Conservation (phyloP, 1,284 basidiomycete species). For the Rhodotorula sp. region DNA sequence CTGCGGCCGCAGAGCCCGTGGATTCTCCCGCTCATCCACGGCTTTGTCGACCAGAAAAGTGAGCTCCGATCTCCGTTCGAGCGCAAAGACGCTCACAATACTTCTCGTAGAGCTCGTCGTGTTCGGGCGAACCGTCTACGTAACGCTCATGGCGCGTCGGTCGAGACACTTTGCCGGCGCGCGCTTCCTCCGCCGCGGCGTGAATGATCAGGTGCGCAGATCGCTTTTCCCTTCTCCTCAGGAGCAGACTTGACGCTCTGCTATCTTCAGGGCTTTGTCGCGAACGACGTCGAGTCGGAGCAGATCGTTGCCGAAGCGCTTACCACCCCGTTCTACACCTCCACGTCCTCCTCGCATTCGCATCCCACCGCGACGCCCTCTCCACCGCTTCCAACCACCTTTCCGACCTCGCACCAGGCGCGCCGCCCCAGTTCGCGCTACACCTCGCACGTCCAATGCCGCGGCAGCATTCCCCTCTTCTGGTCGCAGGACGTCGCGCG, state of each 20-base stretch:
- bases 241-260: too few species aligned
- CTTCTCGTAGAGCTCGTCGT: conserved; percentile 74
- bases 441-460: conserved; percentile 84
- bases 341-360: background rate
- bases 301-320: conserved; percentile 95
- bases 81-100: background rate
- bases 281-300: conserved; percentile 98
- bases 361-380: background rate
- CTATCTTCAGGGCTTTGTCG: conserved; percentile 81
- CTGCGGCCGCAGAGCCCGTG: conserved; percentile 67
- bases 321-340: conserved; percentile 68
- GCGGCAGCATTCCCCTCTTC: conserved; percentile 73
- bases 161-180: conserved; percentile 96
- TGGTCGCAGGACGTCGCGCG: conserved; percentile 52
- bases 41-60: conserved; percentile 98
- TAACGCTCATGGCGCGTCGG: conserved; percentile 89
- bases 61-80: conserved; percentile 50
- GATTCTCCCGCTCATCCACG: conserved; percentile 91
- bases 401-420: background rate
- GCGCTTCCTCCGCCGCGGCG: conserved; percentile 90
- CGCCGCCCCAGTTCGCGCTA: conserved; percentile 71
- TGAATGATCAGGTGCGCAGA: conserved; percentile 80
- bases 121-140: conserved; percentile 84
- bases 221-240: background rate
- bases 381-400: conserved; percentile 48